Conservation (phyloP, 768 basidiomycete genomes). For the Collybia sordida region DNA sequence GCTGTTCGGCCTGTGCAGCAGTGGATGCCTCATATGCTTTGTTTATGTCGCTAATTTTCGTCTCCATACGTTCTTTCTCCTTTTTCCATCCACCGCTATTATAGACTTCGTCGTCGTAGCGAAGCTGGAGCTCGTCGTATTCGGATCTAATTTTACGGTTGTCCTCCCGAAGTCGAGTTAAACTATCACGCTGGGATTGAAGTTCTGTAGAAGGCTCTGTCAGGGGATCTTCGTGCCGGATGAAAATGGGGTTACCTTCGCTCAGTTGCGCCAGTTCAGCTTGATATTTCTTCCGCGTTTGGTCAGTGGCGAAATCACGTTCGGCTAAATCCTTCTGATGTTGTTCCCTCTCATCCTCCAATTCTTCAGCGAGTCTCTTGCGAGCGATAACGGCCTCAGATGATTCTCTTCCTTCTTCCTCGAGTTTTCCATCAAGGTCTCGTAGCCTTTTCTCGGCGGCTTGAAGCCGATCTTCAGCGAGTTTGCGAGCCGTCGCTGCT, state of each 20-base stretch:
- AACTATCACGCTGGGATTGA: conserved; percentile 72
- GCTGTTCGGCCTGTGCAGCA: conserved; percentile 75
- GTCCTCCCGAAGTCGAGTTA: conserved; percentile 78
- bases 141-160: conserved; percentile 77
- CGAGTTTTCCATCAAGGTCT: conserved; percentile 62
- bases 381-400: conserved; percentile 65
- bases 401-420: conserved; percentile 66
- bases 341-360: conserved; percentile 77
- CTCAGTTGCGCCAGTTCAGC: conserved; percentile 78
- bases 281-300: conserved; percentile 89
- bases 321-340: conserved; percentile 81
- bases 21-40: conserved; percentile 75
- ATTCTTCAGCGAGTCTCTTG: conserved; percentile 68
- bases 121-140: conserved; percentile 71
- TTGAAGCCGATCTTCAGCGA: conserved; percentile 47
- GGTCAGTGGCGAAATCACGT: conserved; percentile 74
- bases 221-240: background rate
- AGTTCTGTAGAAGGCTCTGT: conserved; percentile 46
- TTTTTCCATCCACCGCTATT: conserved; percentile 82
- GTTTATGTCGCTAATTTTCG: conserved; percentile 73
- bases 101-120: conserved; percentile 76
- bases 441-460: conserved; percentile 50
- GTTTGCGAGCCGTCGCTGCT: conserved; percentile 49
- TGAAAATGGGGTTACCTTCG: conserved; percentile 52
- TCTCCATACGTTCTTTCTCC: conserved; percentile 84